phyloP scores from a whole-genome alignment of 257 asterid species.

The Forsythia suspensa region DNA sequence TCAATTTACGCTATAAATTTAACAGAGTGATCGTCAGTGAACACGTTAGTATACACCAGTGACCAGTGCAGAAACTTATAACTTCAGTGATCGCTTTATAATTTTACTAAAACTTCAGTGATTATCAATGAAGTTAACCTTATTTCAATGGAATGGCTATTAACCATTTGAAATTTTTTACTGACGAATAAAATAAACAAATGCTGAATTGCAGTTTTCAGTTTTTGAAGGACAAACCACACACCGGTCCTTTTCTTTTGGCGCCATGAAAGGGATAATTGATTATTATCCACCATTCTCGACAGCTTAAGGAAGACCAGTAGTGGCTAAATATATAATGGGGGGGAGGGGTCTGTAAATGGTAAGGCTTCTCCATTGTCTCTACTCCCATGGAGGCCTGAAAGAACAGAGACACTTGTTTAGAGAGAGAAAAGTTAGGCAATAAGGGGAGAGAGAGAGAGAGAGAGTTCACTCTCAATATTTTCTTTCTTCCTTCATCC shows the following conservation, averaged over 20 bases:
- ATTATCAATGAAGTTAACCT: too few relatives aligned
- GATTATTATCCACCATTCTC: constrained; percentile 24
- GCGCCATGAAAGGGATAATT: not conserved
- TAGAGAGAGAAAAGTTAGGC: not conserved
- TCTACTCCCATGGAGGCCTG: constrained; percentile 27
- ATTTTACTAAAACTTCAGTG: too few relatives aligned
- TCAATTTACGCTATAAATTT: too few relatives aligned
- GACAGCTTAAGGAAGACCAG: constrained; percentile 8
- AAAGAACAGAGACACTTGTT: not conserved
- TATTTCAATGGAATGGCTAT: not conserved
- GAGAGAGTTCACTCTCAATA: constrained; percentile 36
- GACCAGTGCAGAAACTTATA: too few relatives aligned
- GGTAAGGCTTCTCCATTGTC: constrained; percentile 8
- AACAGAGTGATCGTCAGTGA: too few relatives aligned
- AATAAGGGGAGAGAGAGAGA: constrained; percentile 31
- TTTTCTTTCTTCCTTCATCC: constrained; percentile 31
- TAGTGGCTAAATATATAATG: not conserved
- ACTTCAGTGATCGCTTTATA: too few relatives aligned
- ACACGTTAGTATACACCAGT: too few relatives aligned
- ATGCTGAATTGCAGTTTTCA: not conserved
- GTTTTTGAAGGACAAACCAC: not conserved
- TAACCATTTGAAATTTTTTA: not conserved
- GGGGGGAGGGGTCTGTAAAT: not conserved
- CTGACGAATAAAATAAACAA: not conserved
- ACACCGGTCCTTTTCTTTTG: not conserved